These are phyloP conservation scores for Pseudozyma sp. DNA, from an alignment of 1,284 basidiomycete species.

Conservation along the genomic window DNA sequence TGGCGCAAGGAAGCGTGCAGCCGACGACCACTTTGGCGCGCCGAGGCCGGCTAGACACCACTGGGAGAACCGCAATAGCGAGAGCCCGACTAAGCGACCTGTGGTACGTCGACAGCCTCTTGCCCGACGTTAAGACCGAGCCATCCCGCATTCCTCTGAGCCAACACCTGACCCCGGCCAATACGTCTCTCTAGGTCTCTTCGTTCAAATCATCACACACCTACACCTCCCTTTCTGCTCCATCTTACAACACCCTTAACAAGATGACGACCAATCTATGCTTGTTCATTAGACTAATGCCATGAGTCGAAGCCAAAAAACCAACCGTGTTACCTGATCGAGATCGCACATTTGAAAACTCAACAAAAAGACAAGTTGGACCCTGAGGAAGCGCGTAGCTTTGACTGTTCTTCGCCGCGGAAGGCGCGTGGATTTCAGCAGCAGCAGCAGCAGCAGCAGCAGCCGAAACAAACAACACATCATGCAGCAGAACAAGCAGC, in stretches of 20 bases:
- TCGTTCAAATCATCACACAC: no score
- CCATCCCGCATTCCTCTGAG: background rate
- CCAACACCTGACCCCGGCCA: background rate
- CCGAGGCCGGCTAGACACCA: conserved; percentile 15
- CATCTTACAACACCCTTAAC: no score
- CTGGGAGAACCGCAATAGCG: conserved; percentile 37
- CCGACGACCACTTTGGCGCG: conserved; percentile 32
- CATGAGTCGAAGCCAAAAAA: background rate
- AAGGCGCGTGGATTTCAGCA: conserved; percentile 9
- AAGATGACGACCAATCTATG: no score
- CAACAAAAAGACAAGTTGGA: conserved; percentile 2
- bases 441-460: background rate
- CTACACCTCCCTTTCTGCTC: no score
- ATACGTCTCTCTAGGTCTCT: no score
- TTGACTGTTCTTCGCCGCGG: background rate
- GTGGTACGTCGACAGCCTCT: conserved; percentile 45
- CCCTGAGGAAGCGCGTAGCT: conserved; percentile 20
- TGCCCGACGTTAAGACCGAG: conserved; percentile 18
- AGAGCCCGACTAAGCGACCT: conserved; percentile 46
- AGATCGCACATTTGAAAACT: background rate
- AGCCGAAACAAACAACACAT: background rate
- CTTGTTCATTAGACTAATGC: no score
- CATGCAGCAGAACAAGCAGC: background rate
- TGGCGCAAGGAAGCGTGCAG: conserved; percentile 9
- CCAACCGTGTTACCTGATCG: background rate